phyloP scores from a whole-genome alignment of 371 early-diverging fungal genomes.

The Parasitella parasitica region DNA sequence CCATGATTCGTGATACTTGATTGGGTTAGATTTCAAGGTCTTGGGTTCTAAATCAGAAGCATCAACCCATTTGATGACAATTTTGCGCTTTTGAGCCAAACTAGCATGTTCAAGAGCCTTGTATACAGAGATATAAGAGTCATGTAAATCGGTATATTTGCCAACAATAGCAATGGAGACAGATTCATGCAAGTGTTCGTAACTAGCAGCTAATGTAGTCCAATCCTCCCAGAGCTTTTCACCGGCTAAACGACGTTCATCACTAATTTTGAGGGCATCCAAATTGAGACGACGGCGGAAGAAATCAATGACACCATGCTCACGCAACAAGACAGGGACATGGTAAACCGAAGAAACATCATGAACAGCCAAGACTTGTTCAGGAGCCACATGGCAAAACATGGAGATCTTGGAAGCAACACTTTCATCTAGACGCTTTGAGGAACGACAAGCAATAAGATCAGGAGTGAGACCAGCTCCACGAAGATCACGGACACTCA shows the following conservation, averaged over 20 bases:
- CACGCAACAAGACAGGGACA: slow-evolving; percentile 89
- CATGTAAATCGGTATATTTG: slow-evolving; percentile 94
- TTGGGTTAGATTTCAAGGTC: slow-evolving; percentile 71
- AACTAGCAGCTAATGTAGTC: slow-evolving; percentile 78
- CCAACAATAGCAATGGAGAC: slow-evolving; percentile 96
- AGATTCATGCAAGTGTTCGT: slow-evolving; percentile 80
- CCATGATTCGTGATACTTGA: slow-evolving; percentile 96
- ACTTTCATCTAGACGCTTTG: slow-evolving; percentile 75
- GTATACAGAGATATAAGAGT: slow-evolving; percentile 96
- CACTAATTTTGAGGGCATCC: slow-evolving; percentile 52
- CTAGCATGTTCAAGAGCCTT: slow-evolving; percentile 96
- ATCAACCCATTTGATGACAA: slow-evolving; percentile 94
- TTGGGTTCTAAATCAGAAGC: slow-evolving; percentile 86
- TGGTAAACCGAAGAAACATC: slow-evolving; percentile 97
- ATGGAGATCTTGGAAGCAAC: slow-evolving; percentile 94
- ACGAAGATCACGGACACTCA: slow-evolving; percentile 92
- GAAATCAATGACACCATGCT: slow-evolving; percentile 83
- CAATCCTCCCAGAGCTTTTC: slow-evolving; percentile 75
- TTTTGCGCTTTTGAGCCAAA: slow-evolving; percentile 79
- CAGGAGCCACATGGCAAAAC: slow-evolving; percentile 96
- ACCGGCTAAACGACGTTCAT: slow-evolving; percentile 60
- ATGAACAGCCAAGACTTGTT: slow-evolving; percentile 90
- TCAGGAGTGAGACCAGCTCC: slow-evolving; percentile 97
- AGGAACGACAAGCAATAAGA: slow-evolving; percentile 95
- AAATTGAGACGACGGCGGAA: slow-evolving; percentile 83